These are phyloP conservation scores for Globisporangium lucens DNA, from an alignment of 352 stramenopile genomes.

Conservation along the genomic window DNA sequence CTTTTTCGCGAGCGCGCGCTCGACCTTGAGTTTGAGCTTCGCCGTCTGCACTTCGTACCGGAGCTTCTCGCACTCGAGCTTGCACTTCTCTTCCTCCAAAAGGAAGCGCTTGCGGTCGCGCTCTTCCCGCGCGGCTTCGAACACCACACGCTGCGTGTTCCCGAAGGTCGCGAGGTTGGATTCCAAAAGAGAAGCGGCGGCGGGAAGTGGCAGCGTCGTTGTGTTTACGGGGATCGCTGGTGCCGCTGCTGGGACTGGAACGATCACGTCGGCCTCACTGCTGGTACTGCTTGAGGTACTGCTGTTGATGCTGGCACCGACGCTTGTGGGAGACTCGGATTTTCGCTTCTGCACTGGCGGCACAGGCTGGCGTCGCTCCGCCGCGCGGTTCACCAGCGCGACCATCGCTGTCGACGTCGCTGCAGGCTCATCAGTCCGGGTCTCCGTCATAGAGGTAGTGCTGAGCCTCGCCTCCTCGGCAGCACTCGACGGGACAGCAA, in stretches of 20 bases:
- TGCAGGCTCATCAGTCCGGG: background rate
- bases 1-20: slow-evolving; percentile 49
- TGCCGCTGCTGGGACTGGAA: slow-evolving; percentile 5
- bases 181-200: background rate
- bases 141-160: slow-evolving; percentile 45
- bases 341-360: slow-evolving; percentile 7
- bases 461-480: background rate
- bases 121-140: slow-evolving; percentile 59
- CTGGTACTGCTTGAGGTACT: background rate
- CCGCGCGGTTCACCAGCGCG: background rate
- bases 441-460: background rate
- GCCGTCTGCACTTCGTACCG: slow-evolving; percentile 52
- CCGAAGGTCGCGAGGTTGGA: slow-evolving; percentile 29
- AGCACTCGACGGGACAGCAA: background rate
- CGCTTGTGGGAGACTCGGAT: background rate
- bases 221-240: background rate
- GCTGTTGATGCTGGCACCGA: background rate
- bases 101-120: slow-evolving; percentile 55
- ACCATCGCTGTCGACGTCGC: background rate
- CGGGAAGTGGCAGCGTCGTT: slow-evolving; percentile 13
- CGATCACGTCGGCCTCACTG: background rate
- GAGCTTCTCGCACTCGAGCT: slow-evolving; percentile 66
- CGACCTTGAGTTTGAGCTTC: slow-evolving; percentile 47
- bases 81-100: slow-evolving; percentile 55
- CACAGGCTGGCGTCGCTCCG: slow-evolving; percentile 2